Percentiles rank a stretch among this genome's conserved stretches.
These are phyloP conservation scores for Henningerozyma blattae DNA, from an alignment of 805 yeast species.

Conservation along the genomic window DNA sequence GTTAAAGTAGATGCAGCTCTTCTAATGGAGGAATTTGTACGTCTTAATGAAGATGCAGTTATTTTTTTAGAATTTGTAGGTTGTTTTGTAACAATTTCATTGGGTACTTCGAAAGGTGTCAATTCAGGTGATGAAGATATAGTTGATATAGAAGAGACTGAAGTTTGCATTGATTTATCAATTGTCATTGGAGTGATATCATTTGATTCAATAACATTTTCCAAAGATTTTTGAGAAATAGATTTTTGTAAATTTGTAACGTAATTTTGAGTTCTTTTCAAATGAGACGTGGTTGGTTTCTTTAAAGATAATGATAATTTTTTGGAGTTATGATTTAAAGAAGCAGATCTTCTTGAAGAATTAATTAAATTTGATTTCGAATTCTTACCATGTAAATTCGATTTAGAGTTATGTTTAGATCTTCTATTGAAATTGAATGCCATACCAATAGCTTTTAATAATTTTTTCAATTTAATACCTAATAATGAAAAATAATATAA, in stretches of 20 bases:
- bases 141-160: background rate
- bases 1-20: slow-evolving; percentile 26
- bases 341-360: background rate
- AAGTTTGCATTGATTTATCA: background rate
- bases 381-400: slow-evolving; percentile 1
- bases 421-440: slow-evolving; percentile 14
- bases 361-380: slow-evolving; percentile 6
- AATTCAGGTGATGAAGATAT: no score
- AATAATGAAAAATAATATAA: slow-evolving; percentile 20
- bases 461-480: slow-evolving; percentile 17
- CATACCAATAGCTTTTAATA: slow-evolving; percentile 17
- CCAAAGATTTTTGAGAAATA: slow-evolving; percentile 12
- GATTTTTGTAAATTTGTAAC: slow-evolving; percentile 21
- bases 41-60: slow-evolving; percentile 17
- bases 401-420: background rate
- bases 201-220: slow-evolving; percentile 7
- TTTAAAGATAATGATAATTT: slow-evolving; percentile 5
- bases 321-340: background rate
- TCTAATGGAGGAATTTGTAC: slow-evolving; percentile 26
- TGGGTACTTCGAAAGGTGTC: no score
- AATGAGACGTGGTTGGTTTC: slow-evolving; percentile 15
- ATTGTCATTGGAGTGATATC: background rate
- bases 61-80: slow-evolving; percentile 1
- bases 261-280: slow-evolving; percentile 17
- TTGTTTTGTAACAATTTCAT: background rate